These are phyloP conservation scores for Trypanosoma mega DNA, from an alignment of 208 protist species.

Conservation along the genomic window DNA sequence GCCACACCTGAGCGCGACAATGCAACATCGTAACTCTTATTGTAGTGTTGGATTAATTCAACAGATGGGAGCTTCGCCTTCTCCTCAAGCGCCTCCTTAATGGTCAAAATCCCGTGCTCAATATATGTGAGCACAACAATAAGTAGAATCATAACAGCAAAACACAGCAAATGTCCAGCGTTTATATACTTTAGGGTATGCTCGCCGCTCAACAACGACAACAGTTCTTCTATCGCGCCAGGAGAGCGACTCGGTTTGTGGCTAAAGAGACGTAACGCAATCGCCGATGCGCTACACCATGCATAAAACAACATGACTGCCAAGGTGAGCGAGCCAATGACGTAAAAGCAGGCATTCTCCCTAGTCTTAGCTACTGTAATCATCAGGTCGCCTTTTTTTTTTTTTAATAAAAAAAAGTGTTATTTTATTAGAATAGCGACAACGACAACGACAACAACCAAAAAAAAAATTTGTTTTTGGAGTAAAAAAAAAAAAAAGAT, in stretches of 20 bases:
- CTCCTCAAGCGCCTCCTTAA: conserved; percentile 36
- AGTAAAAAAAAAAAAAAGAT: no score
- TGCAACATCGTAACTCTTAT: conserved; percentile 51
- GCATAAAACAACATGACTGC: neutral
- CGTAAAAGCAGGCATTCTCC: no score
- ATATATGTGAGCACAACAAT: conserved; percentile 26
- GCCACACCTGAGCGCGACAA: conserved; percentile 20
- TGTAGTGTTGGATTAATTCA: conserved; percentile 61
- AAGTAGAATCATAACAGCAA: conserved; percentile 37
- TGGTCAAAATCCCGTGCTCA: conserved; percentile 36
- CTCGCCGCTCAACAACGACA: neutral
- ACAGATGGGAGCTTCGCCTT: conserved; percentile 46
- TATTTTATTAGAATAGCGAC: no score
- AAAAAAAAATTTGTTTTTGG: no score
- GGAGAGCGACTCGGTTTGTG: neutral
- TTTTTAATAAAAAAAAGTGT: no score
- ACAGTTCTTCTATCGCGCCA: neutral
- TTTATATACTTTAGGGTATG: conserved; percentile 20
- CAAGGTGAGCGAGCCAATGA: neutral
- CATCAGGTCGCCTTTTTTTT: no score
- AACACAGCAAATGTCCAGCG: conserved; percentile 20
- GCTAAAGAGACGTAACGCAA: neutral
- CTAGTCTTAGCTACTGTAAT: no score
- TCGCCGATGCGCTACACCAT: neutral
- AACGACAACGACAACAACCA: no score